phyloP scores from a whole-genome alignment of 257 asterid genomes.

The Ballota nigra region DNA sequence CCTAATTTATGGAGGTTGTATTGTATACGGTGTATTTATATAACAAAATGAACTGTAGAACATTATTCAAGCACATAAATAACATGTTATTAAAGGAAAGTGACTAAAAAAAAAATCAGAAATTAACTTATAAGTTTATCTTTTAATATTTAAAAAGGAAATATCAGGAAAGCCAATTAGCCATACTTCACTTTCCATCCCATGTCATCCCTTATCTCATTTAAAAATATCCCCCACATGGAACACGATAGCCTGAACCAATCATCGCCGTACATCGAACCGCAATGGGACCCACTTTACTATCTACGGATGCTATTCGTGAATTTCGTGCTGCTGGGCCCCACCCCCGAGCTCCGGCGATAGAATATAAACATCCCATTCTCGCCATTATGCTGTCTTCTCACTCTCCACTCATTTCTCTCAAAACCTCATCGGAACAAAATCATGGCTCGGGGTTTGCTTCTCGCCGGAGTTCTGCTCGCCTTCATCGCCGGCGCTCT shows the following conservation, averaged over 20 bases:
- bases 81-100: too few species aligned
- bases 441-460: slow-evolving; percentile 50
- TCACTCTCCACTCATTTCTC: slow-evolving; percentile 11
- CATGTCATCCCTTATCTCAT: not conserved
- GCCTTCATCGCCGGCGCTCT: slow-evolving; percentile 31
- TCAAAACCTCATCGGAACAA: slow-evolving; percentile 4
- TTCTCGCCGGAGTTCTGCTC: slow-evolving; percentile 40
- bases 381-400: not conserved
- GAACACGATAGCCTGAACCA: slow-evolving; percentile 2
- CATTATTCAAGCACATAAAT: too few species aligned
- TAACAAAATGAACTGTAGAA: too few species aligned
- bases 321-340: slow-evolving; percentile 3
- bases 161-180: too few species aligned
- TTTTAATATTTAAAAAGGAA: too few species aligned
- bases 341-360: not conserved
- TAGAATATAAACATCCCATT: not conserved
- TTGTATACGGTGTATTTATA: too few species aligned
- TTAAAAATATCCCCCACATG: not conserved
- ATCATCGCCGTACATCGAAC: slow-evolving; percentile 1
- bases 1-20: too few species aligned
- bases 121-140: too few species aligned
- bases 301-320: not conserved
- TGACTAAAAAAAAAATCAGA: too few species aligned
- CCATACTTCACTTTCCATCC: too few species aligned
- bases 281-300: slow-evolving; percentile 2